These are phyloP conservation scores for Tuber microsphaerosporum DNA, from an alignment of 495 filamentous ascomycete species.

Conservation along the genomic window DNA sequence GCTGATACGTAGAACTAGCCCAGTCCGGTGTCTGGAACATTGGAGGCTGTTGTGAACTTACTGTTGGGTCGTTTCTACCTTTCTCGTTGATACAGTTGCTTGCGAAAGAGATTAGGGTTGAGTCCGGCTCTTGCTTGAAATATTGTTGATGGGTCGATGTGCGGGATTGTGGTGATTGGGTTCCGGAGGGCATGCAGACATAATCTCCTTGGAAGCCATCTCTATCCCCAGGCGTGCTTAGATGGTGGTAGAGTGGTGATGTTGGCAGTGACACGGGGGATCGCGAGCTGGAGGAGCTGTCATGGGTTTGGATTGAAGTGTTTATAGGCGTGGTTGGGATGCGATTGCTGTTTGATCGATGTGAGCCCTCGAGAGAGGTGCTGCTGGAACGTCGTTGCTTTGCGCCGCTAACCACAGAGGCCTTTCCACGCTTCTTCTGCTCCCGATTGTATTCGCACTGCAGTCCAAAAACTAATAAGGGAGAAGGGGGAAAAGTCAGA, in stretches of 20 bases:
- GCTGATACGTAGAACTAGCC: slow-evolving; percentile 26
- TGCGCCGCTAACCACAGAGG: slow-evolving; percentile 48
- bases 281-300: slow-evolving; percentile 28
- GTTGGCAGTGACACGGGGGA: slow-evolving; percentile 31
- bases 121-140: slow-evolving; percentile 30
- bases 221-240: background rate
- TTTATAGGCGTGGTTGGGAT: slow-evolving; percentile 25
- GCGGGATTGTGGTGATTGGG: slow-evolving; percentile 4
- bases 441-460: slow-evolving; percentile 85
- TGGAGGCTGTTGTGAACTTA: slow-evolving; percentile 18
- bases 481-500: slow-evolving; percentile 37
- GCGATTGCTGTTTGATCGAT: slow-evolving; percentile 3
- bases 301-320: slow-evolving; percentile 10
- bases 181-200: slow-evolving; percentile 24
- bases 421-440: slow-evolving; percentile 89
- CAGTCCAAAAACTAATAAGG: slow-evolving; percentile 65
- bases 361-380: slow-evolving; percentile 23
- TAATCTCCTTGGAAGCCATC: background rate
- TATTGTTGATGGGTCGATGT: slow-evolving; percentile 9
- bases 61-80: slow-evolving; percentile 16
- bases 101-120: slow-evolving; percentile 30
- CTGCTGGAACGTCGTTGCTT: slow-evolving; percentile 31
- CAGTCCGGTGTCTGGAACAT: slow-evolving; percentile 29
- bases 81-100: slow-evolving; percentile 33
- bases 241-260: slow-evolving; percentile 20